A percentile compares a stretch with the other conserved stretches of the same genome.
Evolutionary conservation across 495 filamentous ascomycete genomes (phyloP).

Genomic region (Cairneyella variabilis): DNA sequence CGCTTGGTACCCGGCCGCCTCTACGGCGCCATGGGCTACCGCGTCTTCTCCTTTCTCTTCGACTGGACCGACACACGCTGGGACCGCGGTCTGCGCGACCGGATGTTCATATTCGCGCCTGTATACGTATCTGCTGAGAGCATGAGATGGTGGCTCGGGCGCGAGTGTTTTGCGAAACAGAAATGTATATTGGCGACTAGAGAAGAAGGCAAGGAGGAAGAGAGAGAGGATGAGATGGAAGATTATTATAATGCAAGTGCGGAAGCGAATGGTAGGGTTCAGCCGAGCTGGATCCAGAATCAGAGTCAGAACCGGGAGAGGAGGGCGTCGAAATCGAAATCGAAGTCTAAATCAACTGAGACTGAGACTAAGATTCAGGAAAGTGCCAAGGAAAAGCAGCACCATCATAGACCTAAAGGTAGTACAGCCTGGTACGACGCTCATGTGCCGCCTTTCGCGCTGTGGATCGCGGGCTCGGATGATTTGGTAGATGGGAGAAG

Average conservation of each 20-base stretch:
- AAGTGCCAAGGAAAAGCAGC: background rate
- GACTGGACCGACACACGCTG: constrained; percentile 83
- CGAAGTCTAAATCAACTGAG: background rate
- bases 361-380: background rate
- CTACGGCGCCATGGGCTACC: constrained; percentile 86
- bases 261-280: no score
- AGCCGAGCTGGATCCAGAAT: no score
- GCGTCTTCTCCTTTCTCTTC: constrained; percentile 87
- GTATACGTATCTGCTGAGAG: constrained; percentile 87
- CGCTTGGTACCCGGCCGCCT: constrained; percentile 54
- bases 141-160: constrained; percentile 95
- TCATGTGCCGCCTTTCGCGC: constrained; percentile 75
- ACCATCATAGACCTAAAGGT: constrained; percentile 31
- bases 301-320: background rate
- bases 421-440: constrained; percentile 76
- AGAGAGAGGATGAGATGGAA: constrained; percentile 52
- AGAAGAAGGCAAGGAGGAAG: constrained; percentile 61
- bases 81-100: constrained; percentile 74
- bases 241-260: constrained; percentile 8
- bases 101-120: constrained; percentile 89
- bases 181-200: constrained; percentile 83
- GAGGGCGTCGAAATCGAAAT: background rate
- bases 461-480: constrained; percentile 86
- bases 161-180: constrained; percentile 86
- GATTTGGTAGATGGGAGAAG: constrained; percentile 77